Evolutionary conservation across 805 yeast genomes (phyloP), one percentile per base, ranked within the genome.

Genomic region (Metschnikowia similis): DNA sequence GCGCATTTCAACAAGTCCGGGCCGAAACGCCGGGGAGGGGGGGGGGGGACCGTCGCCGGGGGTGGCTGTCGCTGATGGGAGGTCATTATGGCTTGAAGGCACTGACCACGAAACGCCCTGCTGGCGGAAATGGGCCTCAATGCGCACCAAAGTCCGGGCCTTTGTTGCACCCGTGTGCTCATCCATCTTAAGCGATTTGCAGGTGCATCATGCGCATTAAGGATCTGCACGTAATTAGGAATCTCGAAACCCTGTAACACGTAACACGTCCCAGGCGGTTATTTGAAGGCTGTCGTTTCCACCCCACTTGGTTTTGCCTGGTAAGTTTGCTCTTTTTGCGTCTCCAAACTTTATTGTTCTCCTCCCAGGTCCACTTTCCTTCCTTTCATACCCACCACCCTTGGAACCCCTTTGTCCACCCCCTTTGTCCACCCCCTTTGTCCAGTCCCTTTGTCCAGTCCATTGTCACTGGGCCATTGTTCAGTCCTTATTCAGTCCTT

Each of bases 191-290:
- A 2, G 21, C 41, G 13, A 8, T 11, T 13, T 41, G 44, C 44
- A 41, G 35, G 29, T 41, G 31, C 35, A 11, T 41, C 44, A 41
- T 41, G 44, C 36, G 36, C 44, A 29, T 28, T 16, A 31, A 30
- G 44, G 21, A 29, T 35, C 27, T 29, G 26, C 34, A 40, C 28
- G 43, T 40, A 6, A 40, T 40, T 16, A 29, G 10, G 35, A 40
- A 40, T 40, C 40, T 37, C 14, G 21, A 21, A 37, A 37, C 40
- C 43, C 43, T 40, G 43, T 27, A 40, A 34, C 27, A 40, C 43
- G 16, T 40, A 37, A n/a, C n/a, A 27, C 43, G 8, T 37, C 28
- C 16, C 21, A 11, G 11, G 26, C 29, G 35, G 11, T 14, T 41
- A 28, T 41, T 30, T 17, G 21, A 41, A 17, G 16, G 10, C 11